Conservation (phyloP, 2,329 filamentous ascomycete genomes). For the Sporothrix brasiliensis region DNA sequence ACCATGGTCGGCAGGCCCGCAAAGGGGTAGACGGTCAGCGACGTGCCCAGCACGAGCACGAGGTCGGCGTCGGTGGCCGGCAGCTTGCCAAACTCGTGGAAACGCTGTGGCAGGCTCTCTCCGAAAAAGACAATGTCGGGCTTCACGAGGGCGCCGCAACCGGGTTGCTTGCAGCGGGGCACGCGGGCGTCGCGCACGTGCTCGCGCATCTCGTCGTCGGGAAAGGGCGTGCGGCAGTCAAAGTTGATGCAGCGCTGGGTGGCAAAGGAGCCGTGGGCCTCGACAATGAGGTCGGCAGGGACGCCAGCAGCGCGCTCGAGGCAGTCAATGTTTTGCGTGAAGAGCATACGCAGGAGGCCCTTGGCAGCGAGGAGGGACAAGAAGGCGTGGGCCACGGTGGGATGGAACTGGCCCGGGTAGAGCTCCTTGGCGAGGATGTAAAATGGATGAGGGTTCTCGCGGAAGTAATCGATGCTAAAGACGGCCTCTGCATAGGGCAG, state of each 20-base stretch:
- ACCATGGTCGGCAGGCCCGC: conserved; percentile 73
- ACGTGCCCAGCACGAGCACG: conserved; percentile 43
- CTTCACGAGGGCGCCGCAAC: conserved; percentile 80
- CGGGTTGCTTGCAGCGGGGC: conserved; percentile 62
- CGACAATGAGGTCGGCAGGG: conserved; percentile 76
- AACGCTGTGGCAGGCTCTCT: conserved; percentile 61
- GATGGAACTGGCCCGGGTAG: conserved; percentile 85
- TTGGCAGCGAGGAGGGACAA: conserved; percentile 80
- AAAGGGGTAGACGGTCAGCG: conserved; percentile 67
- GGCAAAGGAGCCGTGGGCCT: conserved; percentile 95
- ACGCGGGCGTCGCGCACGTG: conserved; percentile 69
- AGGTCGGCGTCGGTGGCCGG: conserved; percentile 48
- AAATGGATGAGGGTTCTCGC: conserved; percentile 81
- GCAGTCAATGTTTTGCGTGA: conserved; percentile 98
- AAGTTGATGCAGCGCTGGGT: conserved; percentile 75
- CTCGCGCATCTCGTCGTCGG: conserved; percentile 73
- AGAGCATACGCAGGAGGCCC: conserved; percentile 77
- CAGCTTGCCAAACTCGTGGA: conserved; percentile 61
- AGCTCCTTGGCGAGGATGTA: conserved; percentile 90
- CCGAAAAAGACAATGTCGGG: conserved; percentile 96
- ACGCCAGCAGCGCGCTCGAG: conserved; percentile 87
- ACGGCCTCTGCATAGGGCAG: conserved; percentile 90
- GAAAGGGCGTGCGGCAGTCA: conserved; percentile 74
- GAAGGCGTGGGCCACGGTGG: conserved; percentile 89
- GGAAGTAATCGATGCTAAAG: conserved; percentile 91